phyloP scores from a whole-genome alignment of 805 yeast genomes.

The Martiniozyma abietophila region DNA sequence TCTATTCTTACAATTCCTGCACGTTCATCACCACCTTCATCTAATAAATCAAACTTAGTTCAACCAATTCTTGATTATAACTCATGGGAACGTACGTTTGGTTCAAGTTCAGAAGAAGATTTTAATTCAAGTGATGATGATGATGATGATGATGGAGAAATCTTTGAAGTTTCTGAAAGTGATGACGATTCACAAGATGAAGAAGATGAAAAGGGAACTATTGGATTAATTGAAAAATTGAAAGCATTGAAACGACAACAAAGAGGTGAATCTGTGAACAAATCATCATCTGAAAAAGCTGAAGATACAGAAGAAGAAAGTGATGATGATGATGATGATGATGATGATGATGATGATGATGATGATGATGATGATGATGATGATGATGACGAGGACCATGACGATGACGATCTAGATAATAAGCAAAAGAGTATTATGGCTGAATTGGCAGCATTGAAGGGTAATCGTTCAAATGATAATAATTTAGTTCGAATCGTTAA shows the following conservation, averaged over 20 bases:
- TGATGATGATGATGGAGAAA: conserved; percentile 8
- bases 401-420: conserved; percentile 6
- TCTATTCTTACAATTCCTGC: conserved; percentile 13
- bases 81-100: conserved; percentile 10
- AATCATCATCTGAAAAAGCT: conserved; percentile 7
- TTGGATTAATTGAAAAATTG: conserved; percentile 8
- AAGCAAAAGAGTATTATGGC: conserved; percentile 27
- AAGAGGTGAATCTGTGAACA: conserved; percentile 11
- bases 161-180: conserved; percentile 1
- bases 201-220: conserved; percentile 10
- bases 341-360: conserved; percentile 12
- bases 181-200: conserved; percentile 14
- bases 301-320: conserved; percentile 22
- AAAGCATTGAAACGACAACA: conserved; percentile 13
- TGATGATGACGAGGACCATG: conserved; percentile 1
- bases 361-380: conserved; percentile 25
- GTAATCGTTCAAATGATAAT: conserved; percentile 47
- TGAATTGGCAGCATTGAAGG: conserved; percentile 32
- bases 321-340: conserved; percentile 19
- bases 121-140: conserved; percentile 9
- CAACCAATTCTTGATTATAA: conserved; percentile 8
- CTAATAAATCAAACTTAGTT: too few species aligned
- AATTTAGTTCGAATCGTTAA: too few species aligned
- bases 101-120: conserved; percentile 8
- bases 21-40: conserved; percentile 4